These are phyloP conservation scores for Neofusicoccum parvum DNA, from an alignment of 2,329 filamentous ascomycete species.

Conservation along the genomic window DNA sequence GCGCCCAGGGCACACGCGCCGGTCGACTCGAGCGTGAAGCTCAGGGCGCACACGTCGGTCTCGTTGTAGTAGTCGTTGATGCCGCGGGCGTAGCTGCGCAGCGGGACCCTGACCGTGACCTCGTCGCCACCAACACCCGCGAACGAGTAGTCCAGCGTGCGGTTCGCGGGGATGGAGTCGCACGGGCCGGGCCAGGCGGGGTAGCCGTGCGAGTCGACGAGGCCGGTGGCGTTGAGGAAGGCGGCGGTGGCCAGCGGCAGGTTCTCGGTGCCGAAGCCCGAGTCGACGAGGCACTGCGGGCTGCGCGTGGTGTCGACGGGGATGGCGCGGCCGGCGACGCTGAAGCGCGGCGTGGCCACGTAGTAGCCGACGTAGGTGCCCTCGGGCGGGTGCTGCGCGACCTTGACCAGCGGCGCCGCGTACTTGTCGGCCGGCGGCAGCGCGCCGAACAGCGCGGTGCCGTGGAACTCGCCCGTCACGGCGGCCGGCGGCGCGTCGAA, in stretches of 20 bases:
- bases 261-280: conserved; percentile 32
- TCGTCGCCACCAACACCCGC: conserved; percentile 20
- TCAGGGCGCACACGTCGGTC: not conserved
- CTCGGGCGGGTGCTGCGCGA: conserved; percentile 27
- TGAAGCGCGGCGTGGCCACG: not conserved
- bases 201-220: not conserved
- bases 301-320: not conserved
- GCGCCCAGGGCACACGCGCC: conserved; percentile 28
- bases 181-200: not conserved
- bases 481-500: conserved; percentile 34
- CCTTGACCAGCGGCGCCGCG: conserved; percentile 34
- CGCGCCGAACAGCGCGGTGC: conserved; percentile 38
- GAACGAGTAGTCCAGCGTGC: conserved; percentile 16
- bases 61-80: conserved; percentile 8
- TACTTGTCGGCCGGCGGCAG: conserved; percentile 37
- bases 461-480: conserved; percentile 30
- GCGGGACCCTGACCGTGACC: conserved; percentile 6
- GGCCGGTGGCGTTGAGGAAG: conserved; percentile 29
- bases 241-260: conserved; percentile 26
- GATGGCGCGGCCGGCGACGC: not conserved
- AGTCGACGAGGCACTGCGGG: conserved; percentile 36
- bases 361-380: not conserved
- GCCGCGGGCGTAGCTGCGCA: conserved; percentile 11
- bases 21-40: conserved; percentile 28
- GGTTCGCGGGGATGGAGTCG: not conserved